Conservation (phyloP, 2,329 filamentous ascomycete genomes). For the Colletotrichum tamarilloi region DNA sequence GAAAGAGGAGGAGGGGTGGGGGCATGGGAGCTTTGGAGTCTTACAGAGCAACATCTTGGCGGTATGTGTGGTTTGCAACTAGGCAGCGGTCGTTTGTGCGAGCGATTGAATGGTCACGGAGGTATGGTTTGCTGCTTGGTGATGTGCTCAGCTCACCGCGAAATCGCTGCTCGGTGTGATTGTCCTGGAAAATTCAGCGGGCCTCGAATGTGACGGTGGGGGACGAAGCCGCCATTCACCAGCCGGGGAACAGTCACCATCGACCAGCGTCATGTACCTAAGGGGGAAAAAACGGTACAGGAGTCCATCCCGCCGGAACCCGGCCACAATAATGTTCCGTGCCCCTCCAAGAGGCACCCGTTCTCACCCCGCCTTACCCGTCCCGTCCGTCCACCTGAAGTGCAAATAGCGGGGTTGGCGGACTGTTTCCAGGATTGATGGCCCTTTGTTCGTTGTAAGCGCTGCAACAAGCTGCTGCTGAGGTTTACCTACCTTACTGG, state of each 20-base stretch:
- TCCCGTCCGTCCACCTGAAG: background rate
- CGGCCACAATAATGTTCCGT: conserved; percentile 15
- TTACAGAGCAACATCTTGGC: conserved; percentile 75
- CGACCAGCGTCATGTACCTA: background rate
- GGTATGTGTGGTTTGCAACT: background rate
- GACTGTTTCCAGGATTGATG: background rate
- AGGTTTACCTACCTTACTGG: no score
- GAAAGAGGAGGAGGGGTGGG: background rate
- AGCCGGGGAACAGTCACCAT: background rate
- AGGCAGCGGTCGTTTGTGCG: background rate
- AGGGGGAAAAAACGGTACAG: background rate
- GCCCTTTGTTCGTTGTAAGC: background rate
- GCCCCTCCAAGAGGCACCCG: conserved; percentile 6
- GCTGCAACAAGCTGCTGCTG: background rate
- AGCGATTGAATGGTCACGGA: no score
- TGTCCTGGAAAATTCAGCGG: conserved; percentile 30
- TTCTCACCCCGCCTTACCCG: conserved; percentile 4
- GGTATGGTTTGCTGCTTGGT: background rate
- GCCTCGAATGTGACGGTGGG: conserved; percentile 30
- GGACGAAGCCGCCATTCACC: conserved; percentile 1
- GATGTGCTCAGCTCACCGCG: background rate
- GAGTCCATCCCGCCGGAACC: conserved; percentile 5
- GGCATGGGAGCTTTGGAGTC: conserved; percentile 20
- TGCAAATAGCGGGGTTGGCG: background rate
- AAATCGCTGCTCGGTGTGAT: conserved; percentile 6